Percentiles rank a stretch among this genome's conserved stretches.
Evolutionary conservation across 495 filamentous ascomycete species (phyloP).

Genomic region (Letharia lupina): DNA sequence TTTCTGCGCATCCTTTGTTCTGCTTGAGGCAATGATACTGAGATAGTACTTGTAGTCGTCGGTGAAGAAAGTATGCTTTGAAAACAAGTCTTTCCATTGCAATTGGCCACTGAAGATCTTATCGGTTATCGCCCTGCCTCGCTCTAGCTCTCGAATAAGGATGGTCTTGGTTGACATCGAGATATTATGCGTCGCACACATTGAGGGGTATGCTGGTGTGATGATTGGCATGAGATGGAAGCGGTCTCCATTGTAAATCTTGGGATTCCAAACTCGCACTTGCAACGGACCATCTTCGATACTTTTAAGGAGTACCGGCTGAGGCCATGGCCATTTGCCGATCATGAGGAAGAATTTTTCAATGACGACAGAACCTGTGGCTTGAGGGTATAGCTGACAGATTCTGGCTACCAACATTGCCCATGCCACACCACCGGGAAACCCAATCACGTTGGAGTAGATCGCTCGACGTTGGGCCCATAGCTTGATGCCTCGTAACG

Average conservation of each 20-base stretch:
- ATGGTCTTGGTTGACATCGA: conserved; percentile 75
- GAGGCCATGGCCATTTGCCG: conserved; percentile 86
- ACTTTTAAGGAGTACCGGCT: conserved; percentile 77
- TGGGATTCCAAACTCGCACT: conserved; percentile 89
- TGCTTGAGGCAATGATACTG: conserved; percentile 76
- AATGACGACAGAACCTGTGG: conserved; percentile 74
- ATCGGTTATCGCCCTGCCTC: conserved; percentile 68
- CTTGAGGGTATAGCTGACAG: conserved; percentile 94
- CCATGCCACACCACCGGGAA: conserved; percentile 94
- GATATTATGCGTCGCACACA: conserved; percentile 95
- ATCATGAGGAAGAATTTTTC: conserved; percentile 91
- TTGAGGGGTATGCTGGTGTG: conserved; percentile 89
- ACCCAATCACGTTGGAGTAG: conserved; percentile 92
- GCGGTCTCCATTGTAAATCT: conserved; percentile 70
- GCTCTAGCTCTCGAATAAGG: conserved; percentile 71
- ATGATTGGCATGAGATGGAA: conserved; percentile 95
- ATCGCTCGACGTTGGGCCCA: conserved; percentile 94
- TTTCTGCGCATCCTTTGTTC: conserved; percentile 72
- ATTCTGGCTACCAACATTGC: conserved; percentile 93
- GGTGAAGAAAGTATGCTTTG: conserved; percentile 86
- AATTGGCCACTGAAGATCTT: conserved; percentile 66
- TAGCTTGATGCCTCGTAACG: conserved; percentile 83
- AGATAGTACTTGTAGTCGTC: conserved; percentile 90
- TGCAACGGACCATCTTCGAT: conserved; percentile 77
- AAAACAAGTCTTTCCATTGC: conserved; percentile 81